Percentiles rank a stretch among this genome's conserved stretches.
phyloP scores from a whole-genome alignment of 129 eudicot species.

The Escallonia herrerae region DNA sequence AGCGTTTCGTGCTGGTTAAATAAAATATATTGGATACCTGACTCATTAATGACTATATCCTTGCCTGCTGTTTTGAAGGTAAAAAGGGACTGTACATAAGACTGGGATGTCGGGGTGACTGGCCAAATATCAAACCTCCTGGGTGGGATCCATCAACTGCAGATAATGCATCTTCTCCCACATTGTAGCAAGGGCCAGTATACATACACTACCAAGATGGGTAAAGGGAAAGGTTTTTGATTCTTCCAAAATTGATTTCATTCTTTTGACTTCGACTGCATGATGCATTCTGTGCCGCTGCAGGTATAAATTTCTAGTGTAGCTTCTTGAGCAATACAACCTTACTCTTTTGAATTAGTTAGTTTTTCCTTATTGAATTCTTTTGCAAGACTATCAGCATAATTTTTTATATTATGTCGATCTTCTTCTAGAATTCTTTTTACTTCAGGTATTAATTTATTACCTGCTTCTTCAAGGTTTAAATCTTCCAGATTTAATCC shows the following conservation, averaged over 20 bases:
- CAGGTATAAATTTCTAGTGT: no score
- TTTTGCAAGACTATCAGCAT: no score
- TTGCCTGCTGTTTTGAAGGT: slow-evolving; percentile 39
- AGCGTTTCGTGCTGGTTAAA: no score
- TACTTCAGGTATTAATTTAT: no score
- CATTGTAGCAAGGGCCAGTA: background rate
- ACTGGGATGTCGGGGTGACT: slow-evolving; percentile 92
- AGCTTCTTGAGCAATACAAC: background rate
- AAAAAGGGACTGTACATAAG: slow-evolving; percentile 83
- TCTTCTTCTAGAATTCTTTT: no score
- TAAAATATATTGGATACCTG: no score
- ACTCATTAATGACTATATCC: background rate
- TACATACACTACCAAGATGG: background rate
- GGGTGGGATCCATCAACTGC: slow-evolving; percentile 77
- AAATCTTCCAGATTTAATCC: no score
- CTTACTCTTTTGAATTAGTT: no score
- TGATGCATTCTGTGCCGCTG: background rate
- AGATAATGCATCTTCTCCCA: slow-evolving; percentile 14
- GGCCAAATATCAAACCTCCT: slow-evolving; percentile 96
- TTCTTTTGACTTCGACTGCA: background rate
- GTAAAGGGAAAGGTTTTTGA: background rate
- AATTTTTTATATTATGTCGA: no score
- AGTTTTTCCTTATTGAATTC: no score
- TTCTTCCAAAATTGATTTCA: background rate
- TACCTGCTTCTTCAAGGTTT: no score